Percentiles rank a stretch among this genome's conserved stretches.
These are phyloP conservation scores for Begonia masoniana DNA, from an alignment of 306 rosid species.

Conservation along the genomic window DNA sequence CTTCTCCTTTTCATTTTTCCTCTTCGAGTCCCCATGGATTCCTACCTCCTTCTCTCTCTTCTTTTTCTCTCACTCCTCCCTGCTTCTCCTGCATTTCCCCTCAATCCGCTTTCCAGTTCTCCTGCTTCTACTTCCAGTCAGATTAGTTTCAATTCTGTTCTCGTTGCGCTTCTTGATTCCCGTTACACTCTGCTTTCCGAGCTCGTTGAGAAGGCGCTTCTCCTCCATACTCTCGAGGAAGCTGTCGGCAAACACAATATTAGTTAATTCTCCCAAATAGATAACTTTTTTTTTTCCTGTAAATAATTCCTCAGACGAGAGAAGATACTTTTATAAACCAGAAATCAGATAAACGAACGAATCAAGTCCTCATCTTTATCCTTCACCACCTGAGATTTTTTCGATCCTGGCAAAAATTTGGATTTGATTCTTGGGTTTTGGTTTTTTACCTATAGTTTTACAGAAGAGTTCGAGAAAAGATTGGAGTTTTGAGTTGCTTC, in stretches of 20 bases:
- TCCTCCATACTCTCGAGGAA: constrained; percentile 62
- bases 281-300: no score
- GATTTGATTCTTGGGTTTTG: no score
- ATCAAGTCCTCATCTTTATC: no score
- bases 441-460: no score
- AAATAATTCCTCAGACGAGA: no score
- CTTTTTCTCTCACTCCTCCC: constrained; percentile 11
- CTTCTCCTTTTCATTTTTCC: not conserved
- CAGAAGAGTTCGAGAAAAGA: no score
- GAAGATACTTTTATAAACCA: no score
- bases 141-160: constrained; percentile 81
- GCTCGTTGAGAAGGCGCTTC: constrained; percentile 86
- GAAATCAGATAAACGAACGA: no score
- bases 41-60: constrained; percentile 7
- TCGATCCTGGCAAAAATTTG: no score
- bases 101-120: constrained; percentile 13
- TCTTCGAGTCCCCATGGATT: constrained; percentile 52
- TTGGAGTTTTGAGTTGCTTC: no score
- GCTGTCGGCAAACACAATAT: constrained; percentile 61
- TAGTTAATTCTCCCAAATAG: constrained; percentile 5
- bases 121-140: constrained; percentile 22
- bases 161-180: constrained; percentile 85
- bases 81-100: constrained; percentile 30
- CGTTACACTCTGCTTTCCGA: constrained; percentile 87
- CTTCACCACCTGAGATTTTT: no score